Evolutionary conservation across 1,139 yeast genomes (phyloP), one percentile per base, ranked within the genome.

Genomic region (Scheffersomyces lignicola): DNA sequence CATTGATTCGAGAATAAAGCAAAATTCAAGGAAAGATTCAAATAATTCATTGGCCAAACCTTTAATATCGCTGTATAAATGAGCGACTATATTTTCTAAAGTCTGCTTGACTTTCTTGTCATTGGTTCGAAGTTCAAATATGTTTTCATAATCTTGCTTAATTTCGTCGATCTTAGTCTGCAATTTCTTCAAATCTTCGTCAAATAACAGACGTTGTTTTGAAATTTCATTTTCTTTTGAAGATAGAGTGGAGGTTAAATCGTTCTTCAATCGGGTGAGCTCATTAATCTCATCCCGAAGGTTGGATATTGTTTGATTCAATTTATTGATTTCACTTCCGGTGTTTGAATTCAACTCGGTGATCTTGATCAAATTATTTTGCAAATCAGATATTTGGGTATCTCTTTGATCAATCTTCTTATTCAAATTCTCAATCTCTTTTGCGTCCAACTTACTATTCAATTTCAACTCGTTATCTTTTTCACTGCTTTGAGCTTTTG

Each of bases 1-100:
- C 71, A 89, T 80, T 2, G 85, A 73, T 50, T 87, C 96, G 35
- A 90, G 64, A 2, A 85, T 64, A 35, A 74, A 65, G 47, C 86
- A 79, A 35, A 76, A 69, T 26, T 81, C 74, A 15, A 61, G 42
- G 36, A 70, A 60, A 33, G 52, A 59, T 8, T 56, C 56, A 42
- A 52, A 61, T 33, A 55, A 52, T 15, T 44, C 41, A 4, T 47
- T 48, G 3, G 54, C 39, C 5, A 65, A 49, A 15, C 35, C 35
- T 29, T 48, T 51, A 2, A 63, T 35, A 24, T 47, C 49, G 7
- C 30, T 24, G 26, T 60, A 45, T 20, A 68, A 48, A 3, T 39
- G 40, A 7, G 38, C 37, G 1, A 63, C 48, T 0, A 58, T 42
- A 2, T 38, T 34, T 34, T 57, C 60, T 29, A 72, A 53, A 9